A percentile compares a stretch with the other conserved stretches of the same genome.
These are phyloP conservation scores for Pelargonium nanum DNA, from an alignment of 345 rosid species.

Conservation along the genomic window DNA sequence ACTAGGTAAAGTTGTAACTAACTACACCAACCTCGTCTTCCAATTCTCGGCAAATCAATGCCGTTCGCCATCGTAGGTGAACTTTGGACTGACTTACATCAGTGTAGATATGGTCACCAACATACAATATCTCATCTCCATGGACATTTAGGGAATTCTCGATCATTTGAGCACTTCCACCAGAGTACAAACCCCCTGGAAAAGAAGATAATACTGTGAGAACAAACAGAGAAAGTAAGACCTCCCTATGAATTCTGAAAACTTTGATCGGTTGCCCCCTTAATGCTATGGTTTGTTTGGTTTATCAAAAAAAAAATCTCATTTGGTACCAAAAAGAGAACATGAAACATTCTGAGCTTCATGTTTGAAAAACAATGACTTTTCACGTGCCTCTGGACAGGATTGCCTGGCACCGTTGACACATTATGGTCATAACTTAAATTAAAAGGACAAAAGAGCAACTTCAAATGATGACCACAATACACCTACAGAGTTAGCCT, in stretches of 20 bases:
- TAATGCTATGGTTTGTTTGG: too few species aligned
- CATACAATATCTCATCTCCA: constrained; percentile 93
- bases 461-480: too few species aligned
- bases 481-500: too few species aligned
- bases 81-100: constrained; percentile 94
- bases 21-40: constrained; percentile 68
- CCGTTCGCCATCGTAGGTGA: constrained; percentile 90
- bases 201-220: constrained; percentile 10
- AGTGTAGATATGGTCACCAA: constrained; percentile 93
- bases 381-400: too few species aligned
- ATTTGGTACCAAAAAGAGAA: too few species aligned
- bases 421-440: too few species aligned
- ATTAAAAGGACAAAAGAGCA: too few species aligned
- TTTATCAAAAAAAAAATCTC: too few species aligned
- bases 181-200: constrained; percentile 79
- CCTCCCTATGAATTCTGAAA: neutral
- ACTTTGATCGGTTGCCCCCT: too few species aligned
- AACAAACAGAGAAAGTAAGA: neutral
- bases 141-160: constrained; percentile 78
- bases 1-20: constrained; percentile 1
- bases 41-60: constrained; percentile 82
- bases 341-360: too few species aligned
- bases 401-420: too few species aligned
- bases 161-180: constrained; percentile 95
- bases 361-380: too few species aligned